Percentiles rank a stretch among this genome's conserved stretches.
These are phyloP conservation scores for Fusarium anguioides DNA, from an alignment of 2,329 filamentous ascomycete species.

Conservation along the genomic window DNA sequence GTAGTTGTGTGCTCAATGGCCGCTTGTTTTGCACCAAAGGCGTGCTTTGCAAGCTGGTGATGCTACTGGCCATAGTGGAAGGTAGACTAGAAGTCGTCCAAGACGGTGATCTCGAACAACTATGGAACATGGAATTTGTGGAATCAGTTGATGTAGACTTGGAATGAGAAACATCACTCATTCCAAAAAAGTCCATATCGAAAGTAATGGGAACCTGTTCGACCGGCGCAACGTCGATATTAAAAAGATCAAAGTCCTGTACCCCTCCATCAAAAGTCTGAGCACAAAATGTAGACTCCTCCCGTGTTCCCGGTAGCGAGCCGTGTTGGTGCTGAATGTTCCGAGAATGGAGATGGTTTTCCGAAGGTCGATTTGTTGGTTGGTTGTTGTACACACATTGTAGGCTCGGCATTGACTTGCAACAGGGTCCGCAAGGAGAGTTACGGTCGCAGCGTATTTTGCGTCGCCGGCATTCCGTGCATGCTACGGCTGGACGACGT, in stretches of 20 bases:
- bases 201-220: neutral
- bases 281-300: neutral
- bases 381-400: constrained; percentile 11
- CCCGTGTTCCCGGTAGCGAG: no score
- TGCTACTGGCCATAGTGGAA: neutral
- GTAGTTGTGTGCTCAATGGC: neutral
- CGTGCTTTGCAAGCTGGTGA: neutral
- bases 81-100: neutral
- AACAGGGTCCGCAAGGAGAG: constrained; percentile 6
- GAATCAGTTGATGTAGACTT: constrained; percentile 1
- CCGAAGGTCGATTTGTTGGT: neutral
- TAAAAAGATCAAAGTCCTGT: constrained; percentile 1
- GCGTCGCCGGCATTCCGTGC: constrained; percentile 3
- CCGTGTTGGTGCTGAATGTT: neutral
- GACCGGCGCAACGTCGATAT: neutral
- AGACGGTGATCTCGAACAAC: neutral
- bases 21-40: no score
- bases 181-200: neutral
- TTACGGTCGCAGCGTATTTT: constrained; percentile 13
- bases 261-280: neutral
- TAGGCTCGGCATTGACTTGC: constrained; percentile 6
- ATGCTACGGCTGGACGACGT: constrained; percentile 4
- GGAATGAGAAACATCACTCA: neutral
- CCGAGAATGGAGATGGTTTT: no score
- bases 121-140: neutral